A percentile compares a stretch with the other conserved stretches of the same genome.
phyloP scores from a whole-genome alignment of 2,329 filamentous ascomycete genomes.

The Amauroascus verrucosus region DNA sequence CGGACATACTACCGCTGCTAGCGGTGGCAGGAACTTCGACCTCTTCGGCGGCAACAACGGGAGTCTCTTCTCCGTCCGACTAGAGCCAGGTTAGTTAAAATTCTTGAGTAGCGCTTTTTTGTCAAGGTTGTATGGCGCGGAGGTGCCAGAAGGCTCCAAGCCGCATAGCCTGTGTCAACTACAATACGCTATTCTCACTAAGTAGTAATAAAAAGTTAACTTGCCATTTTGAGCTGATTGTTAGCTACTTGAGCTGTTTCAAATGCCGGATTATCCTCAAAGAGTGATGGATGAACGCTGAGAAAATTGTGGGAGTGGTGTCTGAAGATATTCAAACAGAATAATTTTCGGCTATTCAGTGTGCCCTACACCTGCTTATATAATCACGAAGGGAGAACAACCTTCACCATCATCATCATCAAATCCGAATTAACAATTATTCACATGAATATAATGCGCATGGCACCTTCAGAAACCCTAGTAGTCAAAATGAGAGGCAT shows the following conservation, averaged over 20 bases:
- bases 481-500: background rate
- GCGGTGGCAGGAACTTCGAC: slow-evolving; percentile 93
- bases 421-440: background rate
- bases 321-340: background rate
- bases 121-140: too few relatives aligned
- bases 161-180: too few relatives aligned
- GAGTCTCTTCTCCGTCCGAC: slow-evolving; percentile 99
- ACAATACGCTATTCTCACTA: too few relatives aligned
- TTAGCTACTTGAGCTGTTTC: slow-evolving; percentile 23
- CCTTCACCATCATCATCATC: background rate
- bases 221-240: slow-evolving; percentile 39
- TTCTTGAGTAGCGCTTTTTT: background rate
- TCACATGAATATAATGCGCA: background rate
- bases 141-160: too few relatives aligned
- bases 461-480: background rate
- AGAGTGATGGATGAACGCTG: slow-evolving; percentile 29
- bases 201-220: slow-evolving; percentile 12
- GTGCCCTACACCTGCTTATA: slow-evolving; percentile 23
- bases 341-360: slow-evolving; percentile 18
- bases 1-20: slow-evolving; percentile 78
- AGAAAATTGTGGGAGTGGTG: background rate
- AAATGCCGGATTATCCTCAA: slow-evolving; percentile 46
- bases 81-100: slow-evolving; percentile 30
- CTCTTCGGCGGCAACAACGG: slow-evolving; percentile 66
- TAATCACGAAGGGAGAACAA: slow-evolving; percentile 1